Evolutionary conservation across 148 eudicot species (phyloP).

Genomic region (Chenopodium berlandieri): DNA sequence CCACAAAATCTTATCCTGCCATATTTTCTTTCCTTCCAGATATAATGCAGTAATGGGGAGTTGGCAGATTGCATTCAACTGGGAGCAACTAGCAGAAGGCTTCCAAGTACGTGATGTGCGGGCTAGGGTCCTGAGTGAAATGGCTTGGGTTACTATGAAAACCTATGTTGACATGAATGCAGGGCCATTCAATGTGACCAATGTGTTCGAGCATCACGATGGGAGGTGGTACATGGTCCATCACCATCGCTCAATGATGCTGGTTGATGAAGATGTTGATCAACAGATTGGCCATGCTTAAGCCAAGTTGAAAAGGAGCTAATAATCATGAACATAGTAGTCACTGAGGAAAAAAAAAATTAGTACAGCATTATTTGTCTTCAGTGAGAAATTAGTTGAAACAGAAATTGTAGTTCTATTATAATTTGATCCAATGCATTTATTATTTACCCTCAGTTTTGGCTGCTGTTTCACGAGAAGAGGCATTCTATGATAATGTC

Average conservation of each 20-base stretch:
- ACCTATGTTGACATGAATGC: conserved; percentile 53
- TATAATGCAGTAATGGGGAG: conserved; percentile 75
- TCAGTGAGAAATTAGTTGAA: conserved; percentile 35
- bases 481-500: not conserved
- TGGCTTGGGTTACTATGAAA: conserved; percentile 95
- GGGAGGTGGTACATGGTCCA: conserved; percentile 97
- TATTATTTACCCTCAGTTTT: conserved; percentile 29
- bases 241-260: conserved; percentile 75
- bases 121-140: conserved; percentile 59
- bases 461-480: conserved; percentile 25
- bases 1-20: not conserved
- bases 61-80: conserved; percentile 74
- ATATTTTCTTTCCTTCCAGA: conserved; percentile 30
- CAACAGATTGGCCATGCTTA: conserved; percentile 54
- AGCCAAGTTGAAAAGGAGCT: conserved; percentile 16
- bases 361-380: conserved; percentile 31
- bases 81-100: conserved; percentile 59
- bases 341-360: conserved; percentile 20
- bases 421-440: conserved; percentile 27
- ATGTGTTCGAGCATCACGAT: conserved; percentile 67
- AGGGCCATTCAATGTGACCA: conserved; percentile 58
- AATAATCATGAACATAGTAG: conserved; percentile 39
- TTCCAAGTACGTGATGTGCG: conserved; percentile 77
- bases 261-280: conserved; percentile 61
- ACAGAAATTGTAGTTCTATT: conserved; percentile 26